Base-by-base conservation (phyloP, 257 asterid genomes). In the Nicotiana noctiflora region DNA sequence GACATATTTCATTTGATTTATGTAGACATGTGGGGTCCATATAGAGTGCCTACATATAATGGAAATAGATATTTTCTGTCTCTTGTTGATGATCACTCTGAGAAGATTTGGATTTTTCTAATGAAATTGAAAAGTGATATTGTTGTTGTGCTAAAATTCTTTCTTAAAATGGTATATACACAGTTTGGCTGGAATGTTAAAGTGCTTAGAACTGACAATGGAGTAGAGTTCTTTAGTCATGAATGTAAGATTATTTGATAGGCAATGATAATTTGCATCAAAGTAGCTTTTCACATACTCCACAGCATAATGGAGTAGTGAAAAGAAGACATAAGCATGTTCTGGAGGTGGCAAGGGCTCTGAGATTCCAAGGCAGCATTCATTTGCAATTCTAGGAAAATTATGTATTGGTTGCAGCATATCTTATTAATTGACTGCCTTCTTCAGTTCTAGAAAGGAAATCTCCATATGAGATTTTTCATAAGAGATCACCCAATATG, bases 1-100 rank as follows among this genome's bases (percentile, higher is more conserved):
- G 4, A 21, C 1, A 0, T 0, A 0, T 23, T 61, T 11, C 9
- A 12, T 0, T 5, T 61, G 4, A 1, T 61, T 1, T 4, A 61
- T 11, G 14, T 61, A 61, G 8, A 60, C 8, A 60, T 60, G 0
- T 61, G 34, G 34, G 34, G 10, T 4, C 37, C 37, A 2, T 61
- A 23, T 13, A 61, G 0, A 0, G 4, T 23, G 5, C 18, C n/a
- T 4, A 61, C 37, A 12, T 6, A 0, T 25, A 15, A 15, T 12
- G 40, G 37, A 12, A 4, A 62, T 25, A 62, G 11, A 3, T 25
- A 62, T 18, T 13, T 62, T 4, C n/a, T 62, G 0, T 25, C 37
- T 4, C 27, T 62, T 62, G 4, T 25, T 0, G 67, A 23, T 61
- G 67, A 23, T 23, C 34, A 61, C 11, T 61, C 34, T 1, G 25